Evolutionary conservation across 306 rosid species (phyloP).

Genomic region (Leucaena leucocephala): DNA sequence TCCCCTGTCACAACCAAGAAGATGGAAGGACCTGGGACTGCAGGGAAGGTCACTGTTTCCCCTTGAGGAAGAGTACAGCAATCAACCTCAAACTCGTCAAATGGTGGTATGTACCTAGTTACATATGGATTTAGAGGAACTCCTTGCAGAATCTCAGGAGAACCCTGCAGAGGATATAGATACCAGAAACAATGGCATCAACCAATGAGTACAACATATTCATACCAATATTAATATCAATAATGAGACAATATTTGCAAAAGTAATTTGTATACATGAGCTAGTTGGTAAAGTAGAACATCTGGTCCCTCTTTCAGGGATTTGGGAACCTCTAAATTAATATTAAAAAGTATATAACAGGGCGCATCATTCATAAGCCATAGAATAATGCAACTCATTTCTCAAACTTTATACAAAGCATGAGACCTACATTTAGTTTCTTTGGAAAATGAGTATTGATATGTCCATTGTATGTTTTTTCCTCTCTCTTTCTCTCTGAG

Average conservation of each 20-base stretch:
- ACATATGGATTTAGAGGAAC: constrained; percentile 57
- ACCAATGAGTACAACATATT: background rate
- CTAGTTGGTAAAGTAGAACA: background rate
- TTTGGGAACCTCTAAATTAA: background rate
- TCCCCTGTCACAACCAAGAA: constrained; percentile 65
- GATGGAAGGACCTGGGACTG: constrained; percentile 84
- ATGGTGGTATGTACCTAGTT: constrained; percentile 73
- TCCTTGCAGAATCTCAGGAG: constrained; percentile 80
- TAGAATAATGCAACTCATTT: no score
- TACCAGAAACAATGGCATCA: background rate
- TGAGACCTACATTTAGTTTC: no score
- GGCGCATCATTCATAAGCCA: no score
- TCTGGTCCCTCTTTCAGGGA: background rate
- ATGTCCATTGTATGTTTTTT: background rate
- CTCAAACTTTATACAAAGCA: no score
- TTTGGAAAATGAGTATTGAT: background rate
- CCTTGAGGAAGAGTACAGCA: constrained; percentile 65
- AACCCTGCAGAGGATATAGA: constrained; percentile 54
- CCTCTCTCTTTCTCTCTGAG: background rate
- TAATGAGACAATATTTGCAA: background rate
- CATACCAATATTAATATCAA: background rate
- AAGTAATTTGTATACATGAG: background rate
- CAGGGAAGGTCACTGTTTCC: constrained; percentile 58
- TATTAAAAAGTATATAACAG: no score
- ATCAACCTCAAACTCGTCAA: constrained; percentile 90